Evolutionary conservation across 495 filamentous ascomycete species (phyloP), one percentile per base, ranked within the genome.

Genomic region (Trichocladium uniseriatum): DNA sequence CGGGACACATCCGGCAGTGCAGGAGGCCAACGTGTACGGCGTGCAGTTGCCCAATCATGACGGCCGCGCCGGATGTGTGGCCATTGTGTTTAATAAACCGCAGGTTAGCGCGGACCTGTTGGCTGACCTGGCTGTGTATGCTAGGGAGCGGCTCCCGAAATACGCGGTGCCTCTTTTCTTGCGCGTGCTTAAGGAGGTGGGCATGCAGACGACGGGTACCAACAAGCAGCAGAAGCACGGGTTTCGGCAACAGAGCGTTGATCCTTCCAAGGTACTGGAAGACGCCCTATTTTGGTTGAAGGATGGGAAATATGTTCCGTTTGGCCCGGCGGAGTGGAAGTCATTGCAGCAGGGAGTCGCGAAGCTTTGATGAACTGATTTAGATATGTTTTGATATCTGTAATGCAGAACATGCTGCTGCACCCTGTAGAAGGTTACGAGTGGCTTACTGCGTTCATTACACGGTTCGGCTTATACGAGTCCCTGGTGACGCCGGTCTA

Each of bases 1-100:
- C 0, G 83, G 86, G 3, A 54, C 63, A 1, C 84, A 89, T 51
- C 72, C 84, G 0, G 71, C 72, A 0, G 75, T 95, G 6, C 64
- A 75, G 18, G 89, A 95, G 62, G 86, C 86, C 16, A 94, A 91
- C 53, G 90, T 96, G 1, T 95, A 95, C 49, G 90, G 90, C 19
- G 86, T 96, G 0, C 59, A 79, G 16, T 65, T 96, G 6, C 90
- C 89, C 1, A 71, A 87, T 43, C 88, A 94, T 53, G 90, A 96
- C 56, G 90, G 90, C 3, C 73, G 87, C 6, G 89, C 87, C 0
- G 90, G 90, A 1, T 95, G 90, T 55, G 89, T 81, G 0, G 82
- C 84, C 13, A 51, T 94, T 13, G 68, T 80, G 0, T 66, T 85
- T 36, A 63, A 75, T 1, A 60, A 14, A 22, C 49, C 38, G 40